Percentiles rank a stretch among this genome's conserved stretches.
Evolutionary conservation across 305 asterid genomes (phyloP).

Genomic region (Andrographis paniculata): DNA sequence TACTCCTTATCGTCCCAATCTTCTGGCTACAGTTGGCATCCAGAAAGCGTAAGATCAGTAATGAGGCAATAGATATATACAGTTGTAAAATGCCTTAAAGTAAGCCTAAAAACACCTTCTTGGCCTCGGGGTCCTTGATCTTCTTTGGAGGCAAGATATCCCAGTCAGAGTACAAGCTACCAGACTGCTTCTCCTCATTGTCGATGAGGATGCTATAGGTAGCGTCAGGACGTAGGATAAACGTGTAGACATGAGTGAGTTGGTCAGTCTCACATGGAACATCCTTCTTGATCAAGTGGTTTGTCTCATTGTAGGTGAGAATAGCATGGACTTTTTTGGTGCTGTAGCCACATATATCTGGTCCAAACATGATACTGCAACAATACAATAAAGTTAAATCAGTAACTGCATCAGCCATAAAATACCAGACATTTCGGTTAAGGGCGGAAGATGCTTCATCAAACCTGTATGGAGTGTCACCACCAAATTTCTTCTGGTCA

Average conservation of each 20-base stretch:
- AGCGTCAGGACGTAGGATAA: constrained; percentile 89
- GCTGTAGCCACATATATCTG: constrained; percentile 88
- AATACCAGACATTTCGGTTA: background rate
- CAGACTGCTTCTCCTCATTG: constrained; percentile 82
- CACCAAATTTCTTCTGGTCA: constrained; percentile 94
- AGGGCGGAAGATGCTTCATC: constrained; percentile 3
- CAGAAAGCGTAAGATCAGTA: background rate
- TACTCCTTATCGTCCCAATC: constrained; percentile 98
- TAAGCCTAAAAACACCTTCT: constrained; percentile 45
- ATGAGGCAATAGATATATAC: background rate
- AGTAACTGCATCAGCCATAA: constrained; percentile 10
- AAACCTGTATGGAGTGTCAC: constrained; percentile 94
- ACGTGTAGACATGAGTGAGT: constrained; percentile 80
- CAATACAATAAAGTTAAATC: constrained; percentile 11
- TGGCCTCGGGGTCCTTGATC: constrained; percentile 94
- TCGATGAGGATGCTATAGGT: constrained; percentile 87
- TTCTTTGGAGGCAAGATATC: constrained; percentile 77
- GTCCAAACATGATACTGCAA: constrained; percentile 99
- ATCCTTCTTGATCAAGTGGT: constrained; percentile 91
- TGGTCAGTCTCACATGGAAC: constrained; percentile 99
- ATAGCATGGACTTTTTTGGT: constrained; percentile 96
- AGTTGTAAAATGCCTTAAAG: background rate
- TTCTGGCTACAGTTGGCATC: constrained; percentile 60
- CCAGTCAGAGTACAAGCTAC: constrained; percentile 95
- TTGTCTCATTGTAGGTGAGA: constrained; percentile 60